Percentiles rank a stretch among this genome's conserved stretches.
phyloP scores from a whole-genome alignment of 2,329 filamentous ascomycete species.

The Achaetomium macrosporum region DNA sequence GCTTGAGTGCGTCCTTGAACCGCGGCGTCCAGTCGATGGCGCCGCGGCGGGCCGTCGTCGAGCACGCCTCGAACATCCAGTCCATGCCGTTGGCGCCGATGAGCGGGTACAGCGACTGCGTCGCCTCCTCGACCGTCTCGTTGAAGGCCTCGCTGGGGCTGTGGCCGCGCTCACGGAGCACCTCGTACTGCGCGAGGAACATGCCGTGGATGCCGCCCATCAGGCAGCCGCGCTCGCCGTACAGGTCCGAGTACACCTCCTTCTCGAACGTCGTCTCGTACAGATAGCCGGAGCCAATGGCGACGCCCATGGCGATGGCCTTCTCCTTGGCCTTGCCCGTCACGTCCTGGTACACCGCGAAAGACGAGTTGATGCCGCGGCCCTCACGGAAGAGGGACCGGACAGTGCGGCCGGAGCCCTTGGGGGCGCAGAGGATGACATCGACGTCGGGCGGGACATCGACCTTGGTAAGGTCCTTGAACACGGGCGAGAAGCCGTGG shows the following conservation, averaged over 20 bases:
- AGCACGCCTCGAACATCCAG: conserved; percentile 99
- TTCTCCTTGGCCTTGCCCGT: conserved; percentile 98
- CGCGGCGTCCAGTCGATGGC: conserved; percentile 96
- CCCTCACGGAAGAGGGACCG: conserved; percentile 98
- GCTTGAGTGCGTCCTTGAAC: conserved; percentile 99
- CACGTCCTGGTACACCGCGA: conserved; percentile 97
- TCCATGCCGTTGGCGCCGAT: conserved; percentile 99
- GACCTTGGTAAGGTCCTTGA: conserved; percentile 99
- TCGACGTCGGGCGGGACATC: conserved; percentile 93
- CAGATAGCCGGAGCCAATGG: conserved; percentile 95
- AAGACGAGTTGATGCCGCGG: conserved; percentile 98
- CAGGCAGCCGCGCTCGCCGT: conserved; percentile 98
- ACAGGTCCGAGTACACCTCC: conserved; percentile 99
- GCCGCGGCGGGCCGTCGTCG: conserved; percentile 94
- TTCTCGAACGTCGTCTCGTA: conserved; percentile 99
- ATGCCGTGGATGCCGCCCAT: conserved; percentile 99
- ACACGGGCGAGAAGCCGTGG: conserved; percentile 99
- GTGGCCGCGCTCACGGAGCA: conserved; percentile 97
- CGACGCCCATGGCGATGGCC: conserved; percentile 92
- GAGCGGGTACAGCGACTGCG: conserved; percentile 93
- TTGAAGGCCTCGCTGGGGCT: conserved; percentile 98
- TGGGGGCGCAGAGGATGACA: conserved; percentile 98
- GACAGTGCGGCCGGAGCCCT: conserved; percentile 97
- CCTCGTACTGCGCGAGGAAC: conserved; percentile 99
- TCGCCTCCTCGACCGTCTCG: conserved; percentile 99